Base-by-base conservation (phyloP, 768 basidiomycete genomes). In the Mycena filopes region DNA sequence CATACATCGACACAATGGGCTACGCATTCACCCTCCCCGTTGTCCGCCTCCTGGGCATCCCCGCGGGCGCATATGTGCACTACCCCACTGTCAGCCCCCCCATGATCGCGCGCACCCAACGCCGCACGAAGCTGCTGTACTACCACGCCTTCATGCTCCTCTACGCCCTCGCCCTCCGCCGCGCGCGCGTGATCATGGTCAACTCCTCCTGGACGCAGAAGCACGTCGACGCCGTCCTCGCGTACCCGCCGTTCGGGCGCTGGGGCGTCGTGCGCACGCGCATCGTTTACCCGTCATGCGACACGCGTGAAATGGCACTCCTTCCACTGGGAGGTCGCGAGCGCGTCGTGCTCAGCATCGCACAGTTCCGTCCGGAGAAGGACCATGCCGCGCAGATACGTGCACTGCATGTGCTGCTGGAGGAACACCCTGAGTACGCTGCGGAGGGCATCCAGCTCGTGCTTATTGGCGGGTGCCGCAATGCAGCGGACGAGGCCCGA, bases 1-100 rank as follows among this genome's bases (percentile, higher is more conserved):
- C 97, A 1, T 99, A 89, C 78, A 92, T 99, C 40, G 97, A 99
- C 75, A 95, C 96, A 0, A 99, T 99, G 96, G 98, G 98, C 29
- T 98, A 96, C 71, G 95, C 96, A 0, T 98, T 98, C 74, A 94
- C 95, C 2, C 95, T 94, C 76, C 94, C 91, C 20, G 79, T 92
- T 31, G 89, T 96, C 10, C 78, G 86, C 0, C 77, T 87, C 55
- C 72, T 97, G 2, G 84, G 87, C 18, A 83, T 94, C 42, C 89
- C 93, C 3, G 84, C 97, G 25, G 95, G 92, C 11, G 92, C 95
- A 29, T 99, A 99, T 71, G 88, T 95, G 12, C 98, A 99, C 76
- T 99, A 98, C 73, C 98, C 98, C 1, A 98, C 94, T 9, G 97
- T 99, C 74, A 95, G 94, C 73, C 92, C 91, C 10, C 90, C 95